A percentile compares a stretch with the other conserved stretches of the same genome.
These are phyloP conservation scores for Mycena citricolor DNA, from an alignment of 1,284 basidiomycete genomes.

Conservation along the genomic window DNA sequence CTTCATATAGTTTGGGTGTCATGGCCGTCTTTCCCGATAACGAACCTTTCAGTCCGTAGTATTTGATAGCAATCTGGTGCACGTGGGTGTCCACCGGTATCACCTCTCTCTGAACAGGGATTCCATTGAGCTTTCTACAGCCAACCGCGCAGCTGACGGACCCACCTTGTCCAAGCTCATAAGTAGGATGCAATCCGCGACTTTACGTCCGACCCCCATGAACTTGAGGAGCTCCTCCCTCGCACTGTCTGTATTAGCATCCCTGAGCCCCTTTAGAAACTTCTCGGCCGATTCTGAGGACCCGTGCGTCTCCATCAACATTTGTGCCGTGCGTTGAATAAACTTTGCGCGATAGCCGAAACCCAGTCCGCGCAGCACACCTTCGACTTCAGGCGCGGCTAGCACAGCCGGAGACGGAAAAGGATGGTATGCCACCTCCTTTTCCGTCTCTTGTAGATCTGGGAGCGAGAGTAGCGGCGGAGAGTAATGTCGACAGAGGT, in stretches of 20 bases:
- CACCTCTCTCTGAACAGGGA: conserved; percentile 61
- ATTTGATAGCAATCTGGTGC: conserved; percentile 80
- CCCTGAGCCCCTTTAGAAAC: conserved; percentile 64
- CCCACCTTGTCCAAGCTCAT: conserved; percentile 93
- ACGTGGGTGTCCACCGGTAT: conserved; percentile 95
- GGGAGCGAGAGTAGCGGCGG: conserved; percentile 56
- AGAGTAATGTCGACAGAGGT: conserved; percentile 71
- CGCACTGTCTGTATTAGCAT: conserved; percentile 54
- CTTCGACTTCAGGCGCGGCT: conserved; percentile 59
- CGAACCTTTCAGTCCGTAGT: conserved; percentile 69
- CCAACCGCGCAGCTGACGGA: no score
- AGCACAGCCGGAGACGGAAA: conserved; percentile 82
- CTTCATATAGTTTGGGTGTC: conserved; percentile 78
- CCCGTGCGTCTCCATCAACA: conserved; percentile 65
- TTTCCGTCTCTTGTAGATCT: conserved; percentile 37
- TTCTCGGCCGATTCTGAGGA: conserved; percentile 41
- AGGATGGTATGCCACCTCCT: conserved; percentile 63
- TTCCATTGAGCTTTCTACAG: conserved; percentile 4
- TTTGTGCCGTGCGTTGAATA: conserved; percentile 80
- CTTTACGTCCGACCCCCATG: conserved; percentile 93
- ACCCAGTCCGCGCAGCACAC: conserved; percentile 75
- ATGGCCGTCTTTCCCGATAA: conserved; percentile 63
- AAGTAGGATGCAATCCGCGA: conserved; percentile 91
- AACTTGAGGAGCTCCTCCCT: conserved; percentile 77
- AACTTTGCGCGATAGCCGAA: conserved; percentile 97